These are phyloP conservation scores for Otatea glauca DNA, from an alignment of 176 grass and related monocot species.

Conservation along the genomic window DNA sequence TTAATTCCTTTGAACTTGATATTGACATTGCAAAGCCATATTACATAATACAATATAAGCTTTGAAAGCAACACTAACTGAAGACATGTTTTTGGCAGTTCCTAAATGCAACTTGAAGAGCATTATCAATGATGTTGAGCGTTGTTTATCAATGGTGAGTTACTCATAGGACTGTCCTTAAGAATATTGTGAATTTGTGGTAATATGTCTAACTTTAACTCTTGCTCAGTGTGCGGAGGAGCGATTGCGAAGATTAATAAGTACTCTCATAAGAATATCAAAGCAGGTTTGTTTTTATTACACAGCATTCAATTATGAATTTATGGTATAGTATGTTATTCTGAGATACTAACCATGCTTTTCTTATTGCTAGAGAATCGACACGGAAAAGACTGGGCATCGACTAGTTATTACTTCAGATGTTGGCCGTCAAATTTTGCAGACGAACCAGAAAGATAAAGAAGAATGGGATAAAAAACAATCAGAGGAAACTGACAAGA, in stretches of 20 bases:
- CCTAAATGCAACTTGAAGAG: conserved; percentile 69
- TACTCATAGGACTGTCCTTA: conserved; percentile 22
- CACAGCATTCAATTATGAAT: conserved; percentile 12
- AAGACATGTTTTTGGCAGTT: conserved; percentile 61
- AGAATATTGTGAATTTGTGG: conserved; percentile 8
- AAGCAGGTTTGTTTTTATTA: conserved; percentile 67
- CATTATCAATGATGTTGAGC: conserved; percentile 70
- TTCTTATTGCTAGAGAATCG: conserved; percentile 70
- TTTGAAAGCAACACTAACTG: conserved; percentile 22
- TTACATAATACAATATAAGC: conserved; percentile 10
- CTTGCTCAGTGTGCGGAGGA: conserved; percentile 86
- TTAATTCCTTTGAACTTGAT: conserved; percentile 54
- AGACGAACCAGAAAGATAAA: conserved; percentile 91
- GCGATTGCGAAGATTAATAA: conserved; percentile 75
- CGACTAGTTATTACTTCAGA: conserved; percentile 88
- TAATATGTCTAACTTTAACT: conserved; percentile 24
- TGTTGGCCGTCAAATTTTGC: conserved; percentile 79
- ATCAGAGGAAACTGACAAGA: conserved; percentile 80
- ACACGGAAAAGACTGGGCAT: conserved; percentile 87
- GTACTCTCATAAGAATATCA: conserved; percentile 89
- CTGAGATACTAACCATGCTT: conserved; percentile 40
- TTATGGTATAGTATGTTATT: conserved; percentile 34
- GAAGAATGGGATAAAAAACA: conserved; percentile 98
- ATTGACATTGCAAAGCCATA: conserved; percentile 17
- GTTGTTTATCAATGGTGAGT: conserved; percentile 91